Evolutionary conservation across 345 rosid genomes (phyloP), one percentile per base, ranked within the genome.

Genomic region (Iberis pinnata): DNA sequence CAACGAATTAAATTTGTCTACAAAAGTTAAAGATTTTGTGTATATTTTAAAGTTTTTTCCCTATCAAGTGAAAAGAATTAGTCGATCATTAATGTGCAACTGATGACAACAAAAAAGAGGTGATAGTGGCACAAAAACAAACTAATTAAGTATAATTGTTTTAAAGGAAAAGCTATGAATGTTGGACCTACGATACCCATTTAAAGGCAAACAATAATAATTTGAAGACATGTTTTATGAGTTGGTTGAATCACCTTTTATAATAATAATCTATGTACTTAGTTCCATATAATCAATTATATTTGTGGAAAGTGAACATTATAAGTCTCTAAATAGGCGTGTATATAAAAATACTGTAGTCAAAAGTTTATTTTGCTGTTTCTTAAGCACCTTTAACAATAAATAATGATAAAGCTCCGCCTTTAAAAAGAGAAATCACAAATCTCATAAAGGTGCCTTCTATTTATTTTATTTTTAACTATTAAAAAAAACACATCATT

Each of bases 371-470:
- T 49, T 57, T 65, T 50, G n/a, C n/a, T n/a, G n/a, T n/a, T n/a
- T n/a, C n/a, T n/a, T n/a, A n/a, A 42, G 58, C 57, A 43, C 46
- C 53, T 65, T 65, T 65, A 49, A 57, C 70, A 65, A 50, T 64
- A n/a, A n/a, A n/a, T n/a, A n/a, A n/a, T 43, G 50, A 57, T 65
- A 57, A 50, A 65, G 70, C 6, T 42, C 31, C 33, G 69, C 24
- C 9, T 33, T 9, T 33, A n/a, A 9, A 33, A 49, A 48, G 44
- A 40, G 31, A n/a, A n/a, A n/a, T n/a, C n/a, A n/a, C n/a, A 65
- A 41, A 56, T 49, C 51, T 49, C 32, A 18, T 36, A 32, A 56
- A 64, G 11, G 52, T 56, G 35, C 47, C 50, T 35, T 9, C 24
- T 38, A 7, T 29, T 18, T 49, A 11, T 49, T 4, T 18, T 40